Percentiles rank a stretch among this genome's conserved stretches.
Conservation (phyloP, 2,329 filamentous ascomycete genomes). For the Colletotrichum brevisporum region DNA sequence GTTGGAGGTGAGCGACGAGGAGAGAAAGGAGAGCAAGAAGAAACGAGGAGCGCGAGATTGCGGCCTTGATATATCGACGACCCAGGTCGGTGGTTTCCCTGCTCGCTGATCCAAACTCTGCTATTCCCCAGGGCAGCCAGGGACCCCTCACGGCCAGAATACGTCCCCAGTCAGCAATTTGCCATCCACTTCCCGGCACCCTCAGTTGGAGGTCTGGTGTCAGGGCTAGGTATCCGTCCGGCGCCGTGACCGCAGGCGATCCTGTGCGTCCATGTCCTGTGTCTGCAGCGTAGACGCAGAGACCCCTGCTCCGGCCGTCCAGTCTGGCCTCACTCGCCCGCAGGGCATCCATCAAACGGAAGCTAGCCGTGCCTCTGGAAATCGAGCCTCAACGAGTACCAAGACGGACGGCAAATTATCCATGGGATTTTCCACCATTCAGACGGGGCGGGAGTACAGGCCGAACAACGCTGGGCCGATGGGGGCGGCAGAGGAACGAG, state of each 20-base stretch:
- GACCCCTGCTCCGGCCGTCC: constrained; percentile 14
- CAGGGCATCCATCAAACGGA: constrained; percentile 20
- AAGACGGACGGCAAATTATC: constrained; percentile 42
- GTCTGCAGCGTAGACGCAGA: neutral
- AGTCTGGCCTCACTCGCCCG: constrained; percentile 23
- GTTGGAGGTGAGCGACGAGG: constrained; percentile 21
- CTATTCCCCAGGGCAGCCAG: constrained; percentile 29
- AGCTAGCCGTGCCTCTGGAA: constrained; percentile 27
- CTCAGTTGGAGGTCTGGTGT: constrained; percentile 1
- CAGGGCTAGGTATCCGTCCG: constrained; percentile 19
- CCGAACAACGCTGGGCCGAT: constrained; percentile 27
- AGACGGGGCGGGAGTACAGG: constrained; percentile 21
- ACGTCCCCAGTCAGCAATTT: constrained; percentile 12
- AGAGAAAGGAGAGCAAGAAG: constrained; percentile 5
- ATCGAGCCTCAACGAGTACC: constrained; percentile 41
- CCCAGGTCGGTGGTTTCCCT: constrained; percentile 24
- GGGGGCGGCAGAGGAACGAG: constrained; percentile 34
- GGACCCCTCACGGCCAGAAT: constrained; percentile 30
- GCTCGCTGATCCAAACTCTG: constrained; percentile 18
- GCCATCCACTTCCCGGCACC: constrained; percentile 16
- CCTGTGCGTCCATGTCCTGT: constrained; percentile 21
- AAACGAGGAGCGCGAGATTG: constrained; percentile 14
- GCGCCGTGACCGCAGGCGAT: constrained; percentile 31
- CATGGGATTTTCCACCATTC: constrained; percentile 43
- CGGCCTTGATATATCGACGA: constrained; percentile 35